A percentile compares a stretch with the other conserved stretches of the same genome.
Evolutionary conservation across 305 asterid genomes (phyloP).

Genomic region (Solanum hybrid): DNA sequence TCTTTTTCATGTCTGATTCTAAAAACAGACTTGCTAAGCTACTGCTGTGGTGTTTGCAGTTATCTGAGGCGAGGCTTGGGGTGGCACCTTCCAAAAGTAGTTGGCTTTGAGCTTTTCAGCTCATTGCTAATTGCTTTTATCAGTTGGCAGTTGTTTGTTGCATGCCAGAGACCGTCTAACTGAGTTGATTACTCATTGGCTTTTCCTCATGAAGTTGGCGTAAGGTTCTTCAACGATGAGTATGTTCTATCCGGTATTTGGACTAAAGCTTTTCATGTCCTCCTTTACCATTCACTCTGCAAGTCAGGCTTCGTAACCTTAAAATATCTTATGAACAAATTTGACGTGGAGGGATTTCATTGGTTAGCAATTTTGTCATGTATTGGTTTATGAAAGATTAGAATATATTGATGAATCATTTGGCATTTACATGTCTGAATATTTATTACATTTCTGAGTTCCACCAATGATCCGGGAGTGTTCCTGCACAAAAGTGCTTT

Average conservation of each 20-base stretch:
- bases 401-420: background rate
- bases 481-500: background rate
- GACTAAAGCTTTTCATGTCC: background rate
- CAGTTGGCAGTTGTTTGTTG: slow-evolving; percentile 88
- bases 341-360: background rate
- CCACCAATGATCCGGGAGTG: background rate
- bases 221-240: background rate
- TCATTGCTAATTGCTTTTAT: slow-evolving; percentile 85
- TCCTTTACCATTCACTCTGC: background rate
- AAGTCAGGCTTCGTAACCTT: background rate
- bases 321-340: background rate
- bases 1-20: background rate
- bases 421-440: background rate
- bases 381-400: background rate
- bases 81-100: slow-evolving; percentile 85
- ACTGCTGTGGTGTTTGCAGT: slow-evolving; percentile 30
- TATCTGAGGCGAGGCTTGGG: slow-evolving; percentile 75
- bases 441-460: background rate
- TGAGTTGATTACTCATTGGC: slow-evolving; percentile 10
- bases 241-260: background rate
- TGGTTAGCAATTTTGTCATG: background rate
- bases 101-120: slow-evolving; percentile 81
- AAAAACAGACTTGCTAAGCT: background rate
- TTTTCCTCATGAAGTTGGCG: background rate
- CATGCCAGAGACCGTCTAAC: slow-evolving; percentile 81